These are phyloP conservation scores for Allantophomopsis cytisporea DNA, from an alignment of 2,329 filamentous ascomycete species.

Conservation along the genomic window DNA sequence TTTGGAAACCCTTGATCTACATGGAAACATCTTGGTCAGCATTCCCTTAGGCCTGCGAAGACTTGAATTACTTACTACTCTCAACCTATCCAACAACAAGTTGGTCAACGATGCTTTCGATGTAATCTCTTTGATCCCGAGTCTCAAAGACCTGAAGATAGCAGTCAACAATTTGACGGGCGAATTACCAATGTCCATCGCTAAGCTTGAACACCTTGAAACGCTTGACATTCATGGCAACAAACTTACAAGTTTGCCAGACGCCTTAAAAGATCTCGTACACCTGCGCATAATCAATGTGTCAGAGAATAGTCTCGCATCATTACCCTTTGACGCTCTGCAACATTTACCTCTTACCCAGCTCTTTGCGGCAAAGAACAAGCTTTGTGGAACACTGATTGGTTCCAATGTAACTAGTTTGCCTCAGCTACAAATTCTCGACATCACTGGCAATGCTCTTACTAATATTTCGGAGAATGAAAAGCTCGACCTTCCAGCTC, in stretches of 20 bases:
- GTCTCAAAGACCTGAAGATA: constrained; percentile 68
- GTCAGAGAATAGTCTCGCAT: constrained; percentile 62
- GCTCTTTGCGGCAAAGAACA: constrained; percentile 65
- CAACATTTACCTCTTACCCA: constrained; percentile 58
- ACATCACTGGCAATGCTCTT: constrained; percentile 67
- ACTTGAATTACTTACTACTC: constrained; percentile 58
- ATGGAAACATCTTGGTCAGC: constrained; percentile 63
- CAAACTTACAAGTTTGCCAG: constrained; percentile 57
- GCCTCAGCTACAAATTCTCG: constrained; percentile 56
- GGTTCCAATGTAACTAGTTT: constrained; percentile 43
- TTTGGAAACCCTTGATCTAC: constrained; percentile 70
- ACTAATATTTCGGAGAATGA: constrained; percentile 16
- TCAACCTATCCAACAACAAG: constrained; percentile 83
- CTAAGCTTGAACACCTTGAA: constrained; percentile 56
- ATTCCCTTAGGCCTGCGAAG: constrained; percentile 66
- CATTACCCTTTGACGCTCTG: constrained; percentile 57
- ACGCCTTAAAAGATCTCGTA: constrained; percentile 49
- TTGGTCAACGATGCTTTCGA: constrained; percentile 61
- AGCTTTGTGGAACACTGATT: constrained; percentile 60
- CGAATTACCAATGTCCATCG: constrained; percentile 47
- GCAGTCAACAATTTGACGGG: constrained; percentile 66
- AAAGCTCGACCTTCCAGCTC: constrained; percentile 39
- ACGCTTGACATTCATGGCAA: constrained; percentile 74
- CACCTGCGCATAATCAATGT: constrained; percentile 67
- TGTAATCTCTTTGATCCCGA: constrained; percentile 57